phyloP scores from a whole-genome alignment of 2,329 filamentous ascomycete species.

The Botrytis hyacinthi region DNA sequence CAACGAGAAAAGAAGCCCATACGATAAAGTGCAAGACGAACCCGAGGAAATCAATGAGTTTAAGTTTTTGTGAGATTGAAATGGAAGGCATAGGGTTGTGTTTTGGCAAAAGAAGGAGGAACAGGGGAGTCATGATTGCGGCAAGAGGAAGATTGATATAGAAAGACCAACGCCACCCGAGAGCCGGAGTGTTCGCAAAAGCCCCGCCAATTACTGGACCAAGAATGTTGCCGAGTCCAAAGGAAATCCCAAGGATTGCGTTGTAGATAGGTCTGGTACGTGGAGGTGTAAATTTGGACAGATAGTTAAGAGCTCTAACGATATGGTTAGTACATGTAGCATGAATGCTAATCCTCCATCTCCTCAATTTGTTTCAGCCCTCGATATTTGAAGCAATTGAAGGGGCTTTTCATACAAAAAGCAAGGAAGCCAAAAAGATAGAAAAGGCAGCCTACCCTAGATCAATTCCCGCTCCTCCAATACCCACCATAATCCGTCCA shows the following conservation, averaged over 20 bases:
- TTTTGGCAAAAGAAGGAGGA: not conserved
- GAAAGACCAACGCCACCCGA: not conserved
- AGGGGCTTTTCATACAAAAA: not conserved
- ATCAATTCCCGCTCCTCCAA: not conserved
- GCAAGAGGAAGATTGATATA: not conserved
- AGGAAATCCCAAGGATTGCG: not conserved
- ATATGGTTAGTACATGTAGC: not conserved
- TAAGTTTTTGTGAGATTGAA: not conserved
- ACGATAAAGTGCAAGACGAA: not conserved
- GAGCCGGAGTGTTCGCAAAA: not conserved
- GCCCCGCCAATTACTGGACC: not conserved
- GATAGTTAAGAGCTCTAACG: not conserved
- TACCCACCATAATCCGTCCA: not conserved
- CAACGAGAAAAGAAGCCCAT: not conserved
- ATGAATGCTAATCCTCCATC: not conserved
- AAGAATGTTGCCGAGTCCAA: not conserved
- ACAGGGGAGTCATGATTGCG: not conserved
- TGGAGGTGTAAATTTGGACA: not conserved
- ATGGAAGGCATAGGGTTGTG: not conserved
- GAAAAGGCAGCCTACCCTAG: not conserved
- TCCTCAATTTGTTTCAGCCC: not conserved
- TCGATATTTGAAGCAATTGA: not conserved
- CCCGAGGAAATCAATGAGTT: not conserved
- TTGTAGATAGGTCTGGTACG: not conserved
- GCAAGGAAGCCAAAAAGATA: not conserved